Evolutionary conservation across 1,139 yeast species (phyloP).

Genomic region (Candida pseudoviswanathii): DNA sequence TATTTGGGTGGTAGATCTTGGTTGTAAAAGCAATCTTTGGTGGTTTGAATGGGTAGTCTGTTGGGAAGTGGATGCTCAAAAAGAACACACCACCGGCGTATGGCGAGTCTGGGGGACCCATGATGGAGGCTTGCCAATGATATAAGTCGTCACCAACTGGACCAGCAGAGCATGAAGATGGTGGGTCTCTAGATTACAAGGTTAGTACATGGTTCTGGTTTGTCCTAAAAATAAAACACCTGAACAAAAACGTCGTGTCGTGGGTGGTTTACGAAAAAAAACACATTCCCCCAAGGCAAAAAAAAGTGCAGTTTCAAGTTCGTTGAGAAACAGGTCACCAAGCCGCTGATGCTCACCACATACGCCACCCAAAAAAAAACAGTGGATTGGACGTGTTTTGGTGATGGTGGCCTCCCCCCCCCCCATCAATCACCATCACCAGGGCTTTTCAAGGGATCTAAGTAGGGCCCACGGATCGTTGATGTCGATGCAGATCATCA

Average conservation of each 20-base stretch:
- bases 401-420: neutral
- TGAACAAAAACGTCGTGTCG: neutral
- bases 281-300: neutral
- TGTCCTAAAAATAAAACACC: neutral
- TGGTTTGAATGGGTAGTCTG: slow-evolving; percentile 93
- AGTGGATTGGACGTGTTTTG: neutral
- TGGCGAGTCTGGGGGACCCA: slow-evolving; percentile 95
- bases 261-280: neutral
- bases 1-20: slow-evolving; percentile 88
- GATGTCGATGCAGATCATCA: neutral
- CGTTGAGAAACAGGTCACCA: neutral
- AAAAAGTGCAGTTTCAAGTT: neutral
- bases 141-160: slow-evolving; percentile 96
- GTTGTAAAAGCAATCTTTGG: slow-evolving; percentile 92
- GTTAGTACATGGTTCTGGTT: slow-evolving; percentile 29
- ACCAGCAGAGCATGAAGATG: slow-evolving; percentile 98
- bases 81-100: slow-evolving; percentile 93
- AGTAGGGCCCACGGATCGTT: neutral
- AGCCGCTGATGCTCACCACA: neutral
- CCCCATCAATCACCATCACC: neutral
- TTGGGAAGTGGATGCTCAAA: slow-evolving; percentile 89
- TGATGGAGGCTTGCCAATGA: slow-evolving; percentile 97
- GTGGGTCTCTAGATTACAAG: slow-evolving; percentile 75
- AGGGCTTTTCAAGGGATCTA: neutral
- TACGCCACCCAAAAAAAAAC: slow-evolving; percentile 3